Conservation (phyloP, 2,329 filamentous ascomycete genomes). For the Talaromyces sp. region DNA sequence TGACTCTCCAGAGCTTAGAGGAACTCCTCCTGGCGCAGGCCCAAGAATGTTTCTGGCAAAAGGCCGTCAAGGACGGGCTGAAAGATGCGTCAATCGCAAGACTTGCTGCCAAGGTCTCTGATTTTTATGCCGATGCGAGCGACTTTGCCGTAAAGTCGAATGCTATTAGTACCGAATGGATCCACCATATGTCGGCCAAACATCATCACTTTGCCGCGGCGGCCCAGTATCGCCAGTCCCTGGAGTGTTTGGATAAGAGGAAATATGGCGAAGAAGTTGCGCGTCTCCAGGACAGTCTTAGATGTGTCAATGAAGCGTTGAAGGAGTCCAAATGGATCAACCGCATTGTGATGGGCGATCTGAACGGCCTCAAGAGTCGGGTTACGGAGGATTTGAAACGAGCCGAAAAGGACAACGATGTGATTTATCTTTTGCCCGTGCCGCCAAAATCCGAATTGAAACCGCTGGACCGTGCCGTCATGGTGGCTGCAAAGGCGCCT, state of each 20-base stretch:
- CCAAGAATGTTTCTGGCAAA: constrained; percentile 98
- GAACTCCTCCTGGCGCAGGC: constrained; percentile 84
- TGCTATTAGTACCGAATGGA: constrained; percentile 88
- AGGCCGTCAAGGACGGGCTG: constrained; percentile 87
- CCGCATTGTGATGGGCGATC: constrained; percentile 72
- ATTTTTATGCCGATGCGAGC: constrained; percentile 77
- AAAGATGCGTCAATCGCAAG: constrained; percentile 91
- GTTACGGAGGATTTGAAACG: constrained; percentile 84
- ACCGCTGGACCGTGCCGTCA: constrained; percentile 76
- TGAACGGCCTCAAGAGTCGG: constrained; percentile 74
- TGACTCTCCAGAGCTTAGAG: constrained; percentile 76
- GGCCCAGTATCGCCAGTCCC: constrained; percentile 84
- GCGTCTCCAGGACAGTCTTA: constrained; percentile 71
- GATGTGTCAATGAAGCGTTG: constrained; percentile 77
- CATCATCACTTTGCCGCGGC: constrained; percentile 96
- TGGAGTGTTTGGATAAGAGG: constrained; percentile 85
- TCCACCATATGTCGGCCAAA: constrained; percentile 95
- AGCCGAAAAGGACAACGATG: constrained; percentile 92
- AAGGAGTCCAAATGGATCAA: constrained; percentile 79
- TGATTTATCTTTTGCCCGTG: constrained; percentile 83
- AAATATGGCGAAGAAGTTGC: constrained; percentile 96
- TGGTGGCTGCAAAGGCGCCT: constrained; percentile 75
- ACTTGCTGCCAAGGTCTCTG: constrained; percentile 82
- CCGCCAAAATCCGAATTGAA: constrained; percentile 84
- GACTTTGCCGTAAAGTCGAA: constrained; percentile 86